Evolutionary conservation across 1,284 basidiomycete genomes (phyloP), one percentile per base, ranked within the genome.

Genomic region (Tilletiopsis washingtonensis): DNA sequence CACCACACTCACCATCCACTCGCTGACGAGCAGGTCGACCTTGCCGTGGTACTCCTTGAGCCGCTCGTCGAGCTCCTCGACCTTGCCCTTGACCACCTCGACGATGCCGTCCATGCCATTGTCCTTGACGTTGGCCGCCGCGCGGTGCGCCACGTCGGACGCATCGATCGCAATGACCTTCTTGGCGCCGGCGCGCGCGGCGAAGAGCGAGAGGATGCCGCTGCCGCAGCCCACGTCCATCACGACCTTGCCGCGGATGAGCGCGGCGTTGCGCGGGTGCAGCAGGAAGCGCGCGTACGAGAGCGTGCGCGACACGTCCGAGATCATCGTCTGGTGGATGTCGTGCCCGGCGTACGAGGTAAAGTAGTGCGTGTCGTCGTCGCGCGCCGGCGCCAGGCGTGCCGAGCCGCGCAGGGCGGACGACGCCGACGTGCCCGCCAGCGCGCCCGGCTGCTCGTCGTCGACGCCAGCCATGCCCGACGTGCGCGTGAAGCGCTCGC

Each of bases 351-450:
- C 86, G 67, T 98, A 97, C 58, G 85, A 88, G 54, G 88, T 81
- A 75, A 97, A 98, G 75, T 98, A 98, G 71, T 94, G 87, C 0
- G 86, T 81, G 73, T 97, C 93, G 63, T 94, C 88, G 61, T 91
- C 88, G 32, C 26, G 45, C 27, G 50, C 45, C 47, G 0, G 56
- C 49, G 1, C 58, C 44, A 1, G 26, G 12, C 0, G 53, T 59
- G 12, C 57, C 40, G 54, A 45, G 1, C 37, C 39, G 7, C 21
- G 15, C 15, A 51, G 23, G 2, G 43, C 20, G 1, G 55, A 53
- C 2, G 54, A 47, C 3, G 55, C 50, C 24, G 57, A 50, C 17
- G 25, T 12, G 1, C 27, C 37, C 0, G 37, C 24, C n/a, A n/a
- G n/a, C n/a, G n/a, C n/a, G n/a, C n/a, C n/a, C 1, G 42, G 37